Evolutionary conservation across 2,329 filamentous ascomycete species (phyloP).

Genomic region (Fusarium pseudoanthophilum): DNA sequence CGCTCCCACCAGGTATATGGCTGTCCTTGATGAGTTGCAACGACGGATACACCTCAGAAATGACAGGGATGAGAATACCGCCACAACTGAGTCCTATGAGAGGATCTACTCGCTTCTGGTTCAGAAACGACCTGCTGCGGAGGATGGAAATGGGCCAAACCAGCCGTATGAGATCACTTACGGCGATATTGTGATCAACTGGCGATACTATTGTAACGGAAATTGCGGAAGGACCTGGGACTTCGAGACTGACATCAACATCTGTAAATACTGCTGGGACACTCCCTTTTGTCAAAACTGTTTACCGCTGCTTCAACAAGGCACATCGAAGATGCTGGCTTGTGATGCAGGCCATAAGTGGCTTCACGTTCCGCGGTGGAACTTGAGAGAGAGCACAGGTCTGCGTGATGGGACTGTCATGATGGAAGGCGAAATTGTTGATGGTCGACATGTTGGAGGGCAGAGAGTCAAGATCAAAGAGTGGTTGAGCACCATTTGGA

Average conservation of each 20-base stretch:
- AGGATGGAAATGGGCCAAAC: accelerated
- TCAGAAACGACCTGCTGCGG: accelerated
- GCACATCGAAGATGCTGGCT: background rate
- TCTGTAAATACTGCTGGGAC: background rate
- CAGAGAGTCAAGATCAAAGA: background rate
- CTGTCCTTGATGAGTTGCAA: background rate
- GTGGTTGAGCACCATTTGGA: background rate
- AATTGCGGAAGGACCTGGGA: background rate
- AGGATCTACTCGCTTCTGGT: background rate
- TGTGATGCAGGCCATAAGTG: background rate
- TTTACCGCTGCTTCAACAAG: background rate
- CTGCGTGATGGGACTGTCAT: background rate
- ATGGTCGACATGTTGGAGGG: background rate
- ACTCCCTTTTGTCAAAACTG: background rate
- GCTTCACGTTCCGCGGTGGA: background rate
- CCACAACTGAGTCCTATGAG: background rate
- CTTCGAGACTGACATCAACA: background rate
- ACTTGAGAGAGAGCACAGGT: background rate
- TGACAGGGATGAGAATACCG: background rate
- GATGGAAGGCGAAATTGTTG: background rate
- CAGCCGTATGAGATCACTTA: background rate
- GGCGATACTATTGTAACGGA: background rate
- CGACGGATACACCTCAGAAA: accelerated
- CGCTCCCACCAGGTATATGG: background rate
- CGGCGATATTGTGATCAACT: background rate